These are phyloP conservation scores for Hebeloma cylindrosporum DNA, from an alignment of 768 basidiomycete genomes.

Conservation along the genomic window DNA sequence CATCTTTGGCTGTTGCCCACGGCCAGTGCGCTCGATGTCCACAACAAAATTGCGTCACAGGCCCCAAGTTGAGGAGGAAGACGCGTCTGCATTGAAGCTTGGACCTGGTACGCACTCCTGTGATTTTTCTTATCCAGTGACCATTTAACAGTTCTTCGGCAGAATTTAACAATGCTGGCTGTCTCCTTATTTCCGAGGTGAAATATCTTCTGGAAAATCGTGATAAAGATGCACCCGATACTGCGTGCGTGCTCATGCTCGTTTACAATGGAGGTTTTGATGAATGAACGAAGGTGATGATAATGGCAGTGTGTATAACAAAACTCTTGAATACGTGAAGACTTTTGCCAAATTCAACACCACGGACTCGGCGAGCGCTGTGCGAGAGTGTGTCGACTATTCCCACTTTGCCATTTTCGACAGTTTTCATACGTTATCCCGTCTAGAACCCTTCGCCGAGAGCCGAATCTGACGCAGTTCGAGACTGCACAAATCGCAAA, in stretches of 20 bases:
- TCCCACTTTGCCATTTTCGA: neutral
- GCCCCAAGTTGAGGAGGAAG: constrained; percentile 73
- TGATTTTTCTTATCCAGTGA: neutral
- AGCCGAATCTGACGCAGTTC: constrained; percentile 80
- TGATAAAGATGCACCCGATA: constrained; percentile 86
- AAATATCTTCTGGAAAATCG: constrained; percentile 86
- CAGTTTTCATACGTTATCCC: neutral
- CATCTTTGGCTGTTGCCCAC: no score
- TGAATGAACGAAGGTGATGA: neutral
- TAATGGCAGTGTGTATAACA: constrained; percentile 82
- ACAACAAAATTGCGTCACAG: constrained; percentile 70
- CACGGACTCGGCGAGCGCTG: constrained; percentile 79
- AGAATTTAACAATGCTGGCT: constrained; percentile 94
- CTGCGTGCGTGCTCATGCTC: constrained; percentile 53
- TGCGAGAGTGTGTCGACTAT: constrained; percentile 70
- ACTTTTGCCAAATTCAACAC: constrained; percentile 90
- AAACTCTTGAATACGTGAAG: constrained; percentile 89
- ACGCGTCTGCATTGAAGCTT: constrained; percentile 81
- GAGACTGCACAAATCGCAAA: constrained; percentile 94
- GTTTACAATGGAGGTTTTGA: neutral
- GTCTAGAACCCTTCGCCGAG: constrained; percentile 73
- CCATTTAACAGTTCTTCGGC: neutral
- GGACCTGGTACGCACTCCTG: constrained; percentile 53
- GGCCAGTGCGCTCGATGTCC: no score
- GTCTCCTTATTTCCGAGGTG: constrained; percentile 88